phyloP scores from a whole-genome alignment of 2,329 filamentous ascomycete genomes.

The Fusarium poae region DNA sequence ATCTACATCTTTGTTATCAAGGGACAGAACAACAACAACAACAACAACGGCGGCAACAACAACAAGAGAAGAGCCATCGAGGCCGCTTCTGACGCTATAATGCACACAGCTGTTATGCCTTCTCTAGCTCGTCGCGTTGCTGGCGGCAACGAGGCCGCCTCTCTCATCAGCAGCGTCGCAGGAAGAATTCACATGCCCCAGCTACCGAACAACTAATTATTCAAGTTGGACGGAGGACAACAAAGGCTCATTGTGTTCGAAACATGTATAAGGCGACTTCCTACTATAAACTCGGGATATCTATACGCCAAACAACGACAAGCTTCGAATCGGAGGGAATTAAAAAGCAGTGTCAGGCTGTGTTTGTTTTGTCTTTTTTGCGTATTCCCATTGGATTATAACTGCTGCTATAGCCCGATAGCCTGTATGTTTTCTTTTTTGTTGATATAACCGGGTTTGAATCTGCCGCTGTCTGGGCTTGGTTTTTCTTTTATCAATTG shows the following conservation, averaged over 20 bases:
- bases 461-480: constrained; percentile 39
- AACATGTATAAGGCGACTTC: not conserved
- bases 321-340: constrained; percentile 10
- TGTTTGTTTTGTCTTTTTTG: constrained; percentile 35
- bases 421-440: constrained; percentile 29
- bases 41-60: constrained; percentile 42
- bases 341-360: constrained; percentile 19
- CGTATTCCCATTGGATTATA: constrained; percentile 39
- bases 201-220: constrained; percentile 38
- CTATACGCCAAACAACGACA: constrained; percentile 4
- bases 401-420: constrained; percentile 39
- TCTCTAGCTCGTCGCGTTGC: constrained; percentile 34
- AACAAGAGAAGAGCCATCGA: constrained; percentile 52
- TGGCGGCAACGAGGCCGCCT: constrained; percentile 18
- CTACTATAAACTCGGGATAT: constrained; percentile 1
- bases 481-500: constrained; percentile 41
- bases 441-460: constrained; percentile 36
- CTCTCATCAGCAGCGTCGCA: constrained; percentile 34
- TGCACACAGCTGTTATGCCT: constrained; percentile 41
- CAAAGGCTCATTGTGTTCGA: constrained; percentile 5
- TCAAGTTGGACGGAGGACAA: not conserved
- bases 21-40: constrained; percentile 43
- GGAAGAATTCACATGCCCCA: constrained; percentile 47
- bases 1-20: constrained; percentile 62
- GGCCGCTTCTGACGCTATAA: constrained; percentile 38